phyloP scores from a whole-genome alignment of 768 basidiomycete species.

The Favolaschia claudopus region DNA sequence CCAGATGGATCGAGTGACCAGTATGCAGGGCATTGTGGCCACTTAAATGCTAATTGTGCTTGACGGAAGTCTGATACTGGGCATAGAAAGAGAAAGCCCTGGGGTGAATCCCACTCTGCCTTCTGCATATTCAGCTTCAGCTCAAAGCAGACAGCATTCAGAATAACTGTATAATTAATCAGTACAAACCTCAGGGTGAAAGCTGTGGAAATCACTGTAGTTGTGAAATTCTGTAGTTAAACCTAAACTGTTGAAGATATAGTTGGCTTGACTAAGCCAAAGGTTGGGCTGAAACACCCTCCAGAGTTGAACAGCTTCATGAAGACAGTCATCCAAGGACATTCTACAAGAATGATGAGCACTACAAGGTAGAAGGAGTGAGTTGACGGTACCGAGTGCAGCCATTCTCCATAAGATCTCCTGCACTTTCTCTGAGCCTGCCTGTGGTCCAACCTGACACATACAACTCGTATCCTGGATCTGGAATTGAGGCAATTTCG shows the following conservation, averaged over 20 bases:
- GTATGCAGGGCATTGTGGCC: background rate
- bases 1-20: constrained; percentile 3
- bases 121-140: background rate
- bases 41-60: background rate
- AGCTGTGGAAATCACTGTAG: background rate
- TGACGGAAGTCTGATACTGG: background rate
- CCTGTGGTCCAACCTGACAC: too few species aligned
- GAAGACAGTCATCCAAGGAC: too few species aligned
- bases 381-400: background rate
- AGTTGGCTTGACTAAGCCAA: background rate
- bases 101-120: background rate
- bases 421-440: too few species aligned
- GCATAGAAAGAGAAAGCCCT: background rate
- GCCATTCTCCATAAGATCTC: background rate
- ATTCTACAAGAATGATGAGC: too few species aligned
- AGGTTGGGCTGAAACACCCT: too few species aligned
- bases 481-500: background rate
- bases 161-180: background rate
- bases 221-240: background rate
- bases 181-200: background rate
- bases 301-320: too few species aligned
- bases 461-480: too few species aligned
- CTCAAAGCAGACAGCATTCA: background rate
- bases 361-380: background rate
- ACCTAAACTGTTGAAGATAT: background rate